Percentiles rank a stretch among this genome's conserved stretches.
phyloP scores from a whole-genome alignment of 495 filamentous ascomycete genomes.

The Aspergillus indologenus region DNA sequence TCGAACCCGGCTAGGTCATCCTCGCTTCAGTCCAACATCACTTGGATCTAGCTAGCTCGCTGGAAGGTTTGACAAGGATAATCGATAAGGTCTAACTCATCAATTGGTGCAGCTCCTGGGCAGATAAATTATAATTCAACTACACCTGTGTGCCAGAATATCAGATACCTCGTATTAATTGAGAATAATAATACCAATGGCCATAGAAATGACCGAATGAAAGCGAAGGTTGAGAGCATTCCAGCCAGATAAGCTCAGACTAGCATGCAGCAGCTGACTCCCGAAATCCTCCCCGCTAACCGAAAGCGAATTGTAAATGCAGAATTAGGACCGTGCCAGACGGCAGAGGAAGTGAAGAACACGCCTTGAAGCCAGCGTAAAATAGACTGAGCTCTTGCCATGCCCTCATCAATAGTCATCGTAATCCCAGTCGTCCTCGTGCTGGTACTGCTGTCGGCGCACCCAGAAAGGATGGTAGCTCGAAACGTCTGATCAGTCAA shows the following conservation, averaged over 20 bases:
- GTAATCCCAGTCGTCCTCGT: constrained; percentile 11
- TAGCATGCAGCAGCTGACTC: background rate
- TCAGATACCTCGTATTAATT: background rate
- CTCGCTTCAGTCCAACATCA: too few relatives aligned
- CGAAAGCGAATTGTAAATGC: background rate
- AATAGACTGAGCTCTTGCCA: background rate
- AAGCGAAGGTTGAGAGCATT: background rate
- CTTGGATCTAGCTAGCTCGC: too few relatives aligned
- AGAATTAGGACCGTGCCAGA: background rate
- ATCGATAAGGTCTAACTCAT: too few relatives aligned
- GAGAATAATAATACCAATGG: background rate
- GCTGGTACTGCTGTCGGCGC: constrained; percentile 24
- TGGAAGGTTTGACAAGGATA: too few relatives aligned
- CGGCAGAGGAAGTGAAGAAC: background rate
- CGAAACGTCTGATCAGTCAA: constrained; percentile 32
- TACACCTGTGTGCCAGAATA: background rate
- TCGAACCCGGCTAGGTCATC: too few relatives aligned
- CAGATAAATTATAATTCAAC: background rate
- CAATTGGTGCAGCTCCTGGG: too few relatives aligned
- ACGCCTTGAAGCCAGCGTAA: background rate
- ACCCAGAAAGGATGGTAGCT: constrained; percentile 44
- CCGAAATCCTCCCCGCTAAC: too few relatives aligned
- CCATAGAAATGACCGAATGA: background rate
- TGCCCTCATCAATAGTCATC: background rate
- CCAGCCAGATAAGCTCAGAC: background rate